phyloP scores from a whole-genome alignment of 352 stramenopile species.

The Phytopythium boreale region DNA sequence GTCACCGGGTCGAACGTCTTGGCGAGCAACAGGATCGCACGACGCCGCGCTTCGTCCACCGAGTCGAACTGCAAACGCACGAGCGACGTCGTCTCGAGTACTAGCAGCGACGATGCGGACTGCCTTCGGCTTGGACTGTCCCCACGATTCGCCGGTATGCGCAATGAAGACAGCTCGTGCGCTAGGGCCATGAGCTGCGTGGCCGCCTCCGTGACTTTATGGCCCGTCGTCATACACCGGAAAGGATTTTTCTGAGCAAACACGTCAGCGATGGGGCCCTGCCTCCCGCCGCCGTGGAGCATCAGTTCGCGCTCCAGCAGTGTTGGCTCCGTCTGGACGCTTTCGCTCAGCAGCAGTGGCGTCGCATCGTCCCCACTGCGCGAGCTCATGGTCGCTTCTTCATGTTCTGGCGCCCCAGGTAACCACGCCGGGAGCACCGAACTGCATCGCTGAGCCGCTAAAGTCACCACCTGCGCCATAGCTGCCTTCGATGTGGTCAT shows the following conservation, averaged over 20 bases:
- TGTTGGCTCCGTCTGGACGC: slow-evolving; percentile 52
- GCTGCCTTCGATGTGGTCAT: neutral
- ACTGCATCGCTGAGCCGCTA: slow-evolving; percentile 38
- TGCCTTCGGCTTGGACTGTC: neutral
- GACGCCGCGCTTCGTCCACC: slow-evolving; percentile 61
- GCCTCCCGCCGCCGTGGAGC: slow-evolving; percentile 11
- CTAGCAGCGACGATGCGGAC: slow-evolving; percentile 8
- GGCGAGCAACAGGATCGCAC: slow-evolving; percentile 59
- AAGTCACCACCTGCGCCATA: neutral
- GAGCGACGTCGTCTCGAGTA: slow-evolving; percentile 42
- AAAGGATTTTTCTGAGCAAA: slow-evolving; percentile 40
- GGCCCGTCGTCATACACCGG: slow-evolving; percentile 30
- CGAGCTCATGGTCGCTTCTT: slow-evolving; percentile 60
- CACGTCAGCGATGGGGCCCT: slow-evolving; percentile 12
- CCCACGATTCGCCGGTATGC: neutral
- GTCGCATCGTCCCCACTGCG: slow-evolving; percentile 48
- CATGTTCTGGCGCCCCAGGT: slow-evolving; percentile 42
- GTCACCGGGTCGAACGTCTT: slow-evolving; percentile 76
- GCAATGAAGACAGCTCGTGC: slow-evolving; percentile 16
- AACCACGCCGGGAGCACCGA: slow-evolving; percentile 63
- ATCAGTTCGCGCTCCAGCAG: slow-evolving; percentile 63
- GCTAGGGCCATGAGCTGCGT: slow-evolving; percentile 44
- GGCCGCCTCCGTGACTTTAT: slow-evolving; percentile 31
- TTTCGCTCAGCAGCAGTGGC: slow-evolving; percentile 44
- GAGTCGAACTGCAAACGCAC: slow-evolving; percentile 71